Conservation (phyloP, 192 early-diverging fungal genomes). For the Gigaspora rosea region DNA sequence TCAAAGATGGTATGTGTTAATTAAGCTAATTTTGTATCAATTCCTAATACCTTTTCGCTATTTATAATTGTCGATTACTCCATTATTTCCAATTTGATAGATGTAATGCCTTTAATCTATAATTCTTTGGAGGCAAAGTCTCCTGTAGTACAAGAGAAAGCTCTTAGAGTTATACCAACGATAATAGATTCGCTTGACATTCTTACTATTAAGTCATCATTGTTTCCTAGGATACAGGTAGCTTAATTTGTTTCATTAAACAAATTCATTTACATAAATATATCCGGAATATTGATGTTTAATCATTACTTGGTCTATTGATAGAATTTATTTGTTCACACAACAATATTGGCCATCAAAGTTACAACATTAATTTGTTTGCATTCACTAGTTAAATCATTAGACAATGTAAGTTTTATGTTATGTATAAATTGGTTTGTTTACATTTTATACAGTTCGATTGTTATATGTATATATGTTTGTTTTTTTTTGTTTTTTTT, state of each 20-base stretch:
- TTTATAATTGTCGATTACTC: background rate
- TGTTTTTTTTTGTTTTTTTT: background rate
- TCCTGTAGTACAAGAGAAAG: constrained; percentile 65
- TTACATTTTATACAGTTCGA: background rate
- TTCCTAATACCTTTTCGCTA: background rate
- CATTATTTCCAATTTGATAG: constrained; percentile 25
- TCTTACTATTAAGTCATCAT: constrained; percentile 59
- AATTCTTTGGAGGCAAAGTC: constrained; percentile 58
- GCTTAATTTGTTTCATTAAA: background rate
- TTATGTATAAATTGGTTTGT: background rate
- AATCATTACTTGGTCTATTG: background rate
- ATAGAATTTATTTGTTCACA: constrained; percentile 66
- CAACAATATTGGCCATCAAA: constrained; percentile 69
- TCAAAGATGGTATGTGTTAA: constrained; percentile 56
- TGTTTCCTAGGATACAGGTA: constrained; percentile 74
- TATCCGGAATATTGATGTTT: background rate
- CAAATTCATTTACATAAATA: background rate
- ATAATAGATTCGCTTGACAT: constrained; percentile 61
- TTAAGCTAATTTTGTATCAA: background rate
- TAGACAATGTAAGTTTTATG: constrained; percentile 61
- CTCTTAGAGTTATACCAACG: constrained; percentile 60
- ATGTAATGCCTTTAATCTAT: constrained; percentile 77
- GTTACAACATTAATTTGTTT: constrained; percentile 70
- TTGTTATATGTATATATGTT: background rate
- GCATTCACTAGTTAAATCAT: constrained; percentile 62